A percentile compares a stretch with the other conserved stretches of the same genome.
These are phyloP conservation scores for Mrakia gelida DNA, from an alignment of 768 basidiomycete species.

Conservation along the genomic window DNA sequence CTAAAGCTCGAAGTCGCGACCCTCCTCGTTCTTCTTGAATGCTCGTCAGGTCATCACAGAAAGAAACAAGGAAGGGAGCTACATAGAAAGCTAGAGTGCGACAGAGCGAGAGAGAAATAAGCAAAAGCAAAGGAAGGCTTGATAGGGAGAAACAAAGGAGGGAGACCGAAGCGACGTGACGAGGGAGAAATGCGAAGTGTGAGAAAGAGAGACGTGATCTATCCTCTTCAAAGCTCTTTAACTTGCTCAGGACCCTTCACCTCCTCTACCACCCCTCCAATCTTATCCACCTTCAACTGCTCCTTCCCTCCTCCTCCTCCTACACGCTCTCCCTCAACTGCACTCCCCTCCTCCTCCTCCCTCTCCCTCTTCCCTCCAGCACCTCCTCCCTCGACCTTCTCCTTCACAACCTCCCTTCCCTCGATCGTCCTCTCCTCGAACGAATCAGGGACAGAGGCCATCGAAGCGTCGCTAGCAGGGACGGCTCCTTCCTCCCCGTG, in stretches of 20 bases:
- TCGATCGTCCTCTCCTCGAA: constrained; percentile 5
- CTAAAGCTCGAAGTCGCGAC: too few species aligned
- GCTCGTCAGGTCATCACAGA: too few species aligned
- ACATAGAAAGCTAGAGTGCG: too few species aligned
- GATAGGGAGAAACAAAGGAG: neutral
- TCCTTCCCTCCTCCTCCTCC: neutral
- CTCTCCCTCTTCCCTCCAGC: neutral
- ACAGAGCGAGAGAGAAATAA: neutral
- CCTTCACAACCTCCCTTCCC: neutral
- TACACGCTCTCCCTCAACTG: neutral
- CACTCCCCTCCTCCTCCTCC: neutral
- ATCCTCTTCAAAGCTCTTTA: neutral
- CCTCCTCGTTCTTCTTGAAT: too few species aligned
- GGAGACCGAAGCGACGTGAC: too few species aligned
- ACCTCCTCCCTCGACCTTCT: neutral
- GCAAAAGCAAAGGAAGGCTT: neutral
- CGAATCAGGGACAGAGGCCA: neutral
- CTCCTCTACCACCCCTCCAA: neutral
- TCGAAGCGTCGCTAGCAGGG: neutral
- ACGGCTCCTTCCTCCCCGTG: too few species aligned
- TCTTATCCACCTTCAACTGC: neutral
- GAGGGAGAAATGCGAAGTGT: neutral
- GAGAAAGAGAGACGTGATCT: neutral
- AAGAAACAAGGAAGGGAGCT: too few species aligned
- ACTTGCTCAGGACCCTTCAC: neutral